Percentiles rank a stretch among this genome's conserved stretches.
Evolutionary conservation across 768 basidiomycete species (phyloP).

Genomic region (Tylopilus rubrobrunneus): DNA sequence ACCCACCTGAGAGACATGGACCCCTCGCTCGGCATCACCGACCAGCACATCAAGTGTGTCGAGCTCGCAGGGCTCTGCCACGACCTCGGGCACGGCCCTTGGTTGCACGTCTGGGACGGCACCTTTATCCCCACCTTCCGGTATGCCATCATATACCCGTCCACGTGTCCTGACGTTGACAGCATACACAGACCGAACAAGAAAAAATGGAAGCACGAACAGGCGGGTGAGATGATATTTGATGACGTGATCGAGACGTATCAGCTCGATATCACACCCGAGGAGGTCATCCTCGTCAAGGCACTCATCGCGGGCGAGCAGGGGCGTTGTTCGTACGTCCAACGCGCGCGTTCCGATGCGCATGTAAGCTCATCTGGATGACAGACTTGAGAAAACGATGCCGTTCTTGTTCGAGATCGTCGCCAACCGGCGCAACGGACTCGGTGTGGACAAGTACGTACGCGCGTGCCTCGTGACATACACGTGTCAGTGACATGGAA

Average conservation of each 20-base stretch:
- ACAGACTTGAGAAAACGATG: constrained; percentile 48
- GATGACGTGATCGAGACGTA: constrained; percentile 61
- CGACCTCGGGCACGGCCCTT: constrained; percentile 83
- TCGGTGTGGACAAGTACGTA: constrained; percentile 78
- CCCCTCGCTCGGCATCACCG: constrained; percentile 58
- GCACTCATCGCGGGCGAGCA: constrained; percentile 72
- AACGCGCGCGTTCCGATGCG: not conserved
- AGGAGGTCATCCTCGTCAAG: constrained; percentile 62
- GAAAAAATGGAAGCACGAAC: constrained; percentile 64
- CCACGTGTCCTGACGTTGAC: no score
- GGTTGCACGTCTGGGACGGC: constrained; percentile 81
- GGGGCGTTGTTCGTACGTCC: constrained; percentile 46
- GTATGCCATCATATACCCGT: constrained; percentile 35
- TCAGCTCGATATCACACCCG: constrained; percentile 42
- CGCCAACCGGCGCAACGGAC: constrained; percentile 73
- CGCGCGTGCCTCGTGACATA: not conserved
- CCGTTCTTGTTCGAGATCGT: constrained; percentile 80
- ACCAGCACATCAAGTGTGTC: constrained; percentile 72
- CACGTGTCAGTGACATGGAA: not conserved
- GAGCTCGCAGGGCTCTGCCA: constrained; percentile 81
- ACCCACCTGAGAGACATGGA: constrained; percentile 55
- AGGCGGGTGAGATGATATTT: constrained; percentile 83
- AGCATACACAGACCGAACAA: constrained; percentile 36
- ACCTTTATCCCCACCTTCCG: constrained; percentile 63
- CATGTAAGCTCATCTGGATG: not conserved